Conservation (phyloP, 2,329 filamentous ascomycete species). For the Xylaria polymorpha region DNA sequence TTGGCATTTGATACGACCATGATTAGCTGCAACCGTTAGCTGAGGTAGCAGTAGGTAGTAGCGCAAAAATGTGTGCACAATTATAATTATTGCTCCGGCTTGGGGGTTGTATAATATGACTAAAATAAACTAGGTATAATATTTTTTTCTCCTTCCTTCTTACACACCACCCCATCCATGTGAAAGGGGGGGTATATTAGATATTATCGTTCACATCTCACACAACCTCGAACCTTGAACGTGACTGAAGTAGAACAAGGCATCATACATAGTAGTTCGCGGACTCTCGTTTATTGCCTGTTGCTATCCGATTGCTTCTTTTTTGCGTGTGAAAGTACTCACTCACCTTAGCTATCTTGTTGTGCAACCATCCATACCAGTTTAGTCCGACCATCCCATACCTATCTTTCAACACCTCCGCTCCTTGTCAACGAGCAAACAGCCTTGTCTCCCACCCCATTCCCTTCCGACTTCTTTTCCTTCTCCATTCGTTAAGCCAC, state of each 20-base stretch:
- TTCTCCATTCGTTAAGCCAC: slow-evolving; percentile 15
- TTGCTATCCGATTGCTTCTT: neutral
- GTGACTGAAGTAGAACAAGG: slow-evolving; percentile 1
- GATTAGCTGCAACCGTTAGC: neutral
- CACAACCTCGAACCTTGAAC: neutral
- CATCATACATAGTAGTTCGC: neutral
- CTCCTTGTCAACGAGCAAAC: slow-evolving; percentile 8
- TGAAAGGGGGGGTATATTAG: neutral
- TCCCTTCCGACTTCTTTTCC: neutral
- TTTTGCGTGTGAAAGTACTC: neutral
- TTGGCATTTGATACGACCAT: neutral
- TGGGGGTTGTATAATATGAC: slow-evolving; percentile 13
- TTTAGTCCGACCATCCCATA: neutral
- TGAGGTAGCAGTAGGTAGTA: neutral
- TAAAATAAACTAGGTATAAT: slow-evolving; percentile 32
- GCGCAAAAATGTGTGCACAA: neutral
- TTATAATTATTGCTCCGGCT: neutral
- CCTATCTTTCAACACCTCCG: neutral
- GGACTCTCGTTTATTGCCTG: neutral
- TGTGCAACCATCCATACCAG: slow-evolving; percentile 8
- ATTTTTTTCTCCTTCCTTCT: neutral
- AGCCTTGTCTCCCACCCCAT: neutral
- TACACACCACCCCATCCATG: slow-evolving; percentile 10
- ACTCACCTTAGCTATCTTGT: neutral
- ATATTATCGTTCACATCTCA: slow-evolving; percentile 13